A percentile compares a stretch with the other conserved stretches of the same genome.
Evolutionary conservation across 2,329 filamentous ascomycete genomes (phyloP).

Genomic region (Monilinia vaccinii-corymbosi): DNA sequence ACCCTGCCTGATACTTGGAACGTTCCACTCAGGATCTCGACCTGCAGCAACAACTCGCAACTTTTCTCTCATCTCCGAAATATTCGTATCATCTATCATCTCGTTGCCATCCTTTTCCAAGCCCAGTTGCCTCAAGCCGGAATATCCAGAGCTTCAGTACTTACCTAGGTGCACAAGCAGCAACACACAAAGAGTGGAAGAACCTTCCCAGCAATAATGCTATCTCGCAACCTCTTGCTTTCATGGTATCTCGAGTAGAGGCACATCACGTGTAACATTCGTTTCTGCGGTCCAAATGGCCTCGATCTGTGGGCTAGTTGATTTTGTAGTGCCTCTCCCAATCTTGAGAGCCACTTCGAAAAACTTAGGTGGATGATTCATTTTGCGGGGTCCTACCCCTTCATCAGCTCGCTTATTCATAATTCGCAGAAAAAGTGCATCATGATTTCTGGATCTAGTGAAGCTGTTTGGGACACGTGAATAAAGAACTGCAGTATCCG

Average conservation of each 20-base stretch:
- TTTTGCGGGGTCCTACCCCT: background rate
- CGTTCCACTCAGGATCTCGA: background rate
- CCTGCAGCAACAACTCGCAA: background rate
- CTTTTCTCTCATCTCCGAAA: background rate
- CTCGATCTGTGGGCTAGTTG: no score
- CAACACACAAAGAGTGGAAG: background rate
- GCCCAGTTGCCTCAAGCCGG: background rate
- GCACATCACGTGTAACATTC: background rate
- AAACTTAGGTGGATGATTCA: background rate
- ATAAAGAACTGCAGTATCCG: conserved; percentile 10
- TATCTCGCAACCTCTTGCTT: background rate
- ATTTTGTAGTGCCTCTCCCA: background rate
- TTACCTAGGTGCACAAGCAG: background rate
- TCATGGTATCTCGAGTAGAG: background rate
- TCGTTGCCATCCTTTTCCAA: background rate
- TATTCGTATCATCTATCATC: no score
- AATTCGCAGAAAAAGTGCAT: background rate
- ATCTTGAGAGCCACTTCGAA: background rate
- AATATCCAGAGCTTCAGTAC: background rate
- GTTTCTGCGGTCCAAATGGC: no score
- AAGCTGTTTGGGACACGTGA: conserved; percentile 7
- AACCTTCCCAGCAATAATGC: background rate
- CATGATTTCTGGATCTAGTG: no score
- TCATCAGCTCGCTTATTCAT: background rate
- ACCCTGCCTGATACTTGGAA: background rate